phyloP scores from a whole-genome alignment of 2,329 filamentous ascomycete genomes.

The Paracoccidioides brasiliensis region DNA sequence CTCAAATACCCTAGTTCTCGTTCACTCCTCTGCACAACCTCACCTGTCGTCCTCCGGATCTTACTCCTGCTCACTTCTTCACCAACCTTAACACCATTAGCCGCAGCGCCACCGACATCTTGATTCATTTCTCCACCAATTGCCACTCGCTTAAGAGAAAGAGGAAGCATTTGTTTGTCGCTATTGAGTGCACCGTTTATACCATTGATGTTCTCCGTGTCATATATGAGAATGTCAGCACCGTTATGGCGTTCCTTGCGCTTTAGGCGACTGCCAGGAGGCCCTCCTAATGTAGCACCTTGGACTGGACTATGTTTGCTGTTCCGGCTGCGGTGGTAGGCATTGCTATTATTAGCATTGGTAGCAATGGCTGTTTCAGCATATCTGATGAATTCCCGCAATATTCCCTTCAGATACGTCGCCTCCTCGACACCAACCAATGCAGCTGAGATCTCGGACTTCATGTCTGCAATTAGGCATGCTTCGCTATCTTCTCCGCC shows the following conservation, averaged over 20 bases:
- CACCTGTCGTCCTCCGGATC: constrained; percentile 51
- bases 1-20: constrained; percentile 66
- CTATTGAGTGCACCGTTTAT: constrained; percentile 8
- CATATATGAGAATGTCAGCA: constrained; percentile 22
- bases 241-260: constrained; percentile 25
- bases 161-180: constrained; percentile 15
- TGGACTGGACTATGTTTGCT: constrained; percentile 6
- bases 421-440: constrained; percentile 37
- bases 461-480: constrained; percentile 35
- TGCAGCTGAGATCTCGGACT: constrained; percentile 36
- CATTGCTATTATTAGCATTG: background rate
- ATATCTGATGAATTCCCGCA: constrained; percentile 34
- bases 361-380: constrained; percentile 14
- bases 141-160: constrained; percentile 3
- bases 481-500: constrained; percentile 26
- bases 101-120: constrained; percentile 33
- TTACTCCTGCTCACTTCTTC: constrained; percentile 33
- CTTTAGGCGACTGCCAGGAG: constrained; percentile 17
- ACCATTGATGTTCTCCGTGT: background rate
- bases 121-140: constrained; percentile 27
- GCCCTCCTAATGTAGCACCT: constrained; percentile 6
- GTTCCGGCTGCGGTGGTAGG: background rate
- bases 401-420: constrained; percentile 34
- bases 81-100: constrained; percentile 36
- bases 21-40: constrained; percentile 53